Evolutionary conservation across 2,329 filamentous ascomycete genomes (phyloP), one percentile per base, ranked within the genome.

Genomic region (Plenodomus biglobosus): DNA sequence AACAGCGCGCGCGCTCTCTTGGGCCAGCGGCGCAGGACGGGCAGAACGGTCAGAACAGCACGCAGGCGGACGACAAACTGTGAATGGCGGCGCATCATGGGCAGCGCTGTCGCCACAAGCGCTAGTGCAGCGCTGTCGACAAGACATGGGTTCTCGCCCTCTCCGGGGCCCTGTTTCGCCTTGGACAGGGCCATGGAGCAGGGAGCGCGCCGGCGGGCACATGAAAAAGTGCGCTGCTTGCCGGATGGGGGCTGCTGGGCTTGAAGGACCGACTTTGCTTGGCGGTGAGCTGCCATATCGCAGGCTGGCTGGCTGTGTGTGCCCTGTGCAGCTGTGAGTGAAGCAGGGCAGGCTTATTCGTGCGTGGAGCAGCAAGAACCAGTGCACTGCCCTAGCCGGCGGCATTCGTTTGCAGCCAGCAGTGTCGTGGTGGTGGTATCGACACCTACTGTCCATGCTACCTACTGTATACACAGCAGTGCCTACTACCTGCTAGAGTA

Each of bases 281-380:
- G 22, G 22, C 22, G 22, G 22, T 32, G 27, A 10, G 27, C 27
- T 7, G 27, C 27, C 27, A 32, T 32, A 11, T 10, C 27, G 27
- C 7, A 15, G 27, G 11, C n/a, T n/a, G n/a, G n/a, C n/a, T n/a
- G n/a, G n/a, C n/a, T n/a, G n/a, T n/a, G n/a, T n/a, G 22, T 24
- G 22, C 22, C 22, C 22, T 32, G 27, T 15, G 40, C 46, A 48
- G 38, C n/a, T n/a, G n/a, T n/a, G n/a, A n/a, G n/a, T n/a, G n/a
- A n/a, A n/a, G n/a, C n/a, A n/a, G n/a, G n/a, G n/a, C 53, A 53
- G 50, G 50, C 53, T 53, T 48, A 11, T 20, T 18, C 44, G 17
- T 37, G 36, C 38, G 39, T 50, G 51, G 50, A 57, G 50, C 54
- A 58, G 40, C 54, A 58, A 38, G 32, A 19, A 30, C 38, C 27